Base-by-base conservation (phyloP, 2,329 filamentous ascomycete genomes). In the Verticillium albo-atrum region DNA sequence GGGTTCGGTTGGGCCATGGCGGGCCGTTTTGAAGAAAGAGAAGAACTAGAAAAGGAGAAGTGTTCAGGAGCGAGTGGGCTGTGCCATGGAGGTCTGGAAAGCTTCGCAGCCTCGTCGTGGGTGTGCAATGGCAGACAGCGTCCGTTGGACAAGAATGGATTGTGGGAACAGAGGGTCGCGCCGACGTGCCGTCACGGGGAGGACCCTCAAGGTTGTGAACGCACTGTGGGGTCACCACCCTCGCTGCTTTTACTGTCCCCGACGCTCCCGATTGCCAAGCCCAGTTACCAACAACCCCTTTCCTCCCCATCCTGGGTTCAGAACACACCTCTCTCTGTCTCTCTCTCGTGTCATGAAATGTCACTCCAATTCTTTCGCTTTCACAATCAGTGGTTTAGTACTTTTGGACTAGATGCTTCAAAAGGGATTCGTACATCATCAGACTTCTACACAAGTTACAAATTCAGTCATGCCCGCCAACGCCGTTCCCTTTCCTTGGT, bases 1-100 rank as follows among this genome's bases (percentile, higher is more conserved):
- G 61, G 54, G 25, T 52, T 42, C 56, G 60, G 61, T 55, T 57
- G 58, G 14, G 62, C 54, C 62, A 64, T 64, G 52, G 55, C 56
- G 50, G 51, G 53, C 47, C 51, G 42, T 50, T 23, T 50, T 9
- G 23, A n/a, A 12, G 9, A 47, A 23, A 50, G 3, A 23, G 10
- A 23, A 50, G 6, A 50, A 25, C 2, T 23, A 50, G n/a, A 50
- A 50, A 50, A 25, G 20, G 20, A 50, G 42, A 25, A 6, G 6
- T 12, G n/a, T 25, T 50, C 14, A 50, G 10, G 42, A 23, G 20
- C 3, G 20, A 12, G 25, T 12, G 20, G 20, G 12, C 42, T 23
- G 42, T 50, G 42, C 42, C 42, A 50, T 50, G 42, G 42, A 20
- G 10, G 20, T 50, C n/a, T 12, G 20, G 10, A 20, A 20, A 23